Conservation (phyloP, 2,329 filamentous ascomycete species). For the Metarhizium rileyi region DNA sequence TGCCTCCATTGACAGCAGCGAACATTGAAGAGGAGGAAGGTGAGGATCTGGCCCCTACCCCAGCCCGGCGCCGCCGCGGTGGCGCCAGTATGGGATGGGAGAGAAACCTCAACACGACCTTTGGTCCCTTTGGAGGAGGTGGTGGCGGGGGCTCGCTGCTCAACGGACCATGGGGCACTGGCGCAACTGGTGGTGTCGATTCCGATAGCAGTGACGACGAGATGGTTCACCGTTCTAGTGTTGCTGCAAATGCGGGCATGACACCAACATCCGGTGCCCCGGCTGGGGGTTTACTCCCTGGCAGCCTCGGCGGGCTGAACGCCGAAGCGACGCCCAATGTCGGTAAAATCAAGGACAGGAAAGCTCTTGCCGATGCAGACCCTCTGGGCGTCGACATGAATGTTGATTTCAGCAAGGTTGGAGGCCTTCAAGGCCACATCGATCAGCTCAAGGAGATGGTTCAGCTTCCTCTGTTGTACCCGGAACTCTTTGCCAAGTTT, state of each 20-base stretch:
- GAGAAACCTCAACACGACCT: conserved; percentile 77
- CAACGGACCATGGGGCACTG: conserved; percentile 63
- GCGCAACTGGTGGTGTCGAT: conserved; percentile 69
- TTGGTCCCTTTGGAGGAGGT: conserved; percentile 85
- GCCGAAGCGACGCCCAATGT: conserved; percentile 61
- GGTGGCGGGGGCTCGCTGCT: conserved; percentile 63
- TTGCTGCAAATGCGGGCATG: conserved; percentile 52
- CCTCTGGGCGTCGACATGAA: conserved; percentile 86
- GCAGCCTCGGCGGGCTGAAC: conserved; percentile 29
- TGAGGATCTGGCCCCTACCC: conserved; percentile 56
- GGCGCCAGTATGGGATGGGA: conserved; percentile 57
- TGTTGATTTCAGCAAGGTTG: conserved; percentile 90
- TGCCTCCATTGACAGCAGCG: conserved; percentile 55
- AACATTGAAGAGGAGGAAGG: conserved; percentile 67
- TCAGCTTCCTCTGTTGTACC: conserved; percentile 83
- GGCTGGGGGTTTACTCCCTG: conserved; percentile 32
- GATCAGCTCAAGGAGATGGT: conserved; percentile 99
- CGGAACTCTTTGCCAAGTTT: conserved; percentile 84
- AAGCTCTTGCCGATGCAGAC: conserved; percentile 85
- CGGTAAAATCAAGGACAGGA: conserved; percentile 87
- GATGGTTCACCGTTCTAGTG: conserved; percentile 50
- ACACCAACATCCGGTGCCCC: conserved; percentile 43
- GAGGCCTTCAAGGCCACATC: conserved; percentile 86
- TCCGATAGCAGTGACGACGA: conserved; percentile 98
- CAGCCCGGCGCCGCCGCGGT: conserved; percentile 55